Evolutionary conservation across 2,329 filamentous ascomycete genomes (phyloP).

Genomic region (Paecilomyces formosus): DNA sequence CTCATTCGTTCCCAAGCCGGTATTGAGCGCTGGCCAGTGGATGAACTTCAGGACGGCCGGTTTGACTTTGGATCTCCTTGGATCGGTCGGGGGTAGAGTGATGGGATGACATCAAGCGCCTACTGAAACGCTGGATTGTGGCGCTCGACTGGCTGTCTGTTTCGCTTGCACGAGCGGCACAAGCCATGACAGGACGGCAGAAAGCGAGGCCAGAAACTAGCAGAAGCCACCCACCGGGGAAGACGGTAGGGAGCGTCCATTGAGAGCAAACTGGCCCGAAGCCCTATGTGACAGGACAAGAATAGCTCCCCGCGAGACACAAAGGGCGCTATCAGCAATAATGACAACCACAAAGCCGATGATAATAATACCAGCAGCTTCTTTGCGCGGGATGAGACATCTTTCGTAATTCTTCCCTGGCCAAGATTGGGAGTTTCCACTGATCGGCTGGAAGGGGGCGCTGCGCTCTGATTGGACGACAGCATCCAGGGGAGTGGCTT

Average conservation of each 20-base stretch:
- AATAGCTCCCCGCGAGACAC: neutral
- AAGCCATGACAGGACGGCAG: neutral
- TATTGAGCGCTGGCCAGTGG: neutral
- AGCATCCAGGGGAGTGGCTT: neutral
- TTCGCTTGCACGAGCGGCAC: neutral
- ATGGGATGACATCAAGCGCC: slow-evolving; percentile 30
- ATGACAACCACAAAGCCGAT: neutral
- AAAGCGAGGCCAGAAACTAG: neutral
- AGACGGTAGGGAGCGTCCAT: neutral
- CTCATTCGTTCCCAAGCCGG: neutral
- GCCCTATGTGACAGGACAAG: neutral
- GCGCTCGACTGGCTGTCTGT: neutral
- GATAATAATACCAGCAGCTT: too few relatives aligned
- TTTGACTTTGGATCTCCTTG: neutral
- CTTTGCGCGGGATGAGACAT: too few relatives aligned
- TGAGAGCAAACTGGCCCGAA: neutral
- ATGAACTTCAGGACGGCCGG: neutral
- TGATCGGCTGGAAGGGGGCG: neutral
- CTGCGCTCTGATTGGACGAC: neutral
- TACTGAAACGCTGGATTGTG: slow-evolving; percentile 20
- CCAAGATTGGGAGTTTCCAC: too few relatives aligned
- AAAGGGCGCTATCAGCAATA: neutral
- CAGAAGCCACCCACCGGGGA: neutral
- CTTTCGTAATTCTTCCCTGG: too few relatives aligned
- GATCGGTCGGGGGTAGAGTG: neutral